phyloP scores from a whole-genome alignment of 306 rosid species.

The Acacia melanoxylon region DNA sequence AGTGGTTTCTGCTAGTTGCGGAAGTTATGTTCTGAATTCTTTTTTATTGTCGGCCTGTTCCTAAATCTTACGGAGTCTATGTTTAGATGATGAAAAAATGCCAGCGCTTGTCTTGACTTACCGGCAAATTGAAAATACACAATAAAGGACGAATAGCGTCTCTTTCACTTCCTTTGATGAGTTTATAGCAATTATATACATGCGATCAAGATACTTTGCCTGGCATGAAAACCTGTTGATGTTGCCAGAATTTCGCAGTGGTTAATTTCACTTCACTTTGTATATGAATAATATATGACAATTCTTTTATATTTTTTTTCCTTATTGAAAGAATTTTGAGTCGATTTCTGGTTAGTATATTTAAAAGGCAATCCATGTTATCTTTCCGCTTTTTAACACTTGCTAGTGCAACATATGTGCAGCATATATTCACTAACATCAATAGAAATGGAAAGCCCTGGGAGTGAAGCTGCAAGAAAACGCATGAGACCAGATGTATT shows the following conservation, averaged over 20 bases:
- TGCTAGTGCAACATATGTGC: background rate
- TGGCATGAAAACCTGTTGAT: background rate
- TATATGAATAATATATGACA: background rate
- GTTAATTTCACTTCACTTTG: conserved; percentile 2
- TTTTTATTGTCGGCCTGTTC: background rate
- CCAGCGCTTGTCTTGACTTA: too few relatives aligned
- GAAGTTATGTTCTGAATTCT: background rate
- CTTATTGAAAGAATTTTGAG: background rate
- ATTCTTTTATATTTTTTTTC: background rate
- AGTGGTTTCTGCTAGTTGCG: background rate
- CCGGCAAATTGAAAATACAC: background rate
- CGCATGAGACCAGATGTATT: conserved; percentile 46
- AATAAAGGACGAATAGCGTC: background rate
- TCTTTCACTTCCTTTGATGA: background rate
- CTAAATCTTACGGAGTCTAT: background rate
- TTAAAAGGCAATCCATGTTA: background rate
- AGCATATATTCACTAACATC: conserved; percentile 33
- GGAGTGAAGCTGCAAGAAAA: conserved; percentile 45
- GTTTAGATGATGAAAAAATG: background rate
- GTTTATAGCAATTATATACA: background rate
- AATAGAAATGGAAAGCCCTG: conserved; percentile 40
- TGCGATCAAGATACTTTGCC: background rate
- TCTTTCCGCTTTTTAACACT: conserved; percentile 12
- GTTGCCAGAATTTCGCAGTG: conserved; percentile 13
- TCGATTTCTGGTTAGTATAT: background rate